These are phyloP conservation scores for Talaromyces amestolkiae DNA, from an alignment of 2,329 filamentous ascomycete genomes.

Conservation along the genomic window DNA sequence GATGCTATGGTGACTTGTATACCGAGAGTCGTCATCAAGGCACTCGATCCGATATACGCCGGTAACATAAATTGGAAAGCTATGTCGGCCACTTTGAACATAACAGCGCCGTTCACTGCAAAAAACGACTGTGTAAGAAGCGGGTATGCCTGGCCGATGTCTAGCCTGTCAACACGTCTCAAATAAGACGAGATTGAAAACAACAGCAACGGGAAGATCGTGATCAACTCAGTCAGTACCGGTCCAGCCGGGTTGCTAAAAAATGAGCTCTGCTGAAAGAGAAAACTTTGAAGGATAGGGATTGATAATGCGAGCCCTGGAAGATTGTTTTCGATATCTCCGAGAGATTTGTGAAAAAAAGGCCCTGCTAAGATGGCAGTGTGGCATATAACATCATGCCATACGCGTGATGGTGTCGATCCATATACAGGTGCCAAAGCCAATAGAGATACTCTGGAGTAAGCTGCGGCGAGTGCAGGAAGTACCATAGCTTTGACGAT, in stretches of 20 bases:
- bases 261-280: conserved; percentile 64
- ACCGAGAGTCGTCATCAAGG: conserved; percentile 68
- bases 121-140: conserved; percentile 46
- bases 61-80: conserved; percentile 43
- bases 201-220: conserved; percentile 67
- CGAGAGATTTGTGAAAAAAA: conserved; percentile 55
- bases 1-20: conserved; percentile 67
- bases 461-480: conserved; percentile 40
- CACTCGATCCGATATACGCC: conserved; percentile 57
- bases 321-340: conserved; percentile 53
- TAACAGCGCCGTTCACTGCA: conserved; percentile 55
- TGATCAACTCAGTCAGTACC: conserved; percentile 68
- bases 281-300: conserved; percentile 67
- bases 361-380: conserved; percentile 69
- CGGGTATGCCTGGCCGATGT: conserved; percentile 63
- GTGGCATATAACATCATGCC: conserved; percentile 67
- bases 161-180: conserved; percentile 52
- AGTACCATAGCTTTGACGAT: conserved; percentile 32
- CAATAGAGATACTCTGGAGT: conserved; percentile 55
- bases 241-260: conserved; percentile 73
- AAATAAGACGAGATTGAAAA: conserved; percentile 56
- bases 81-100: conserved; percentile 56
- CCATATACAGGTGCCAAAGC: conserved; percentile 86
- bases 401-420: conserved; percentile 70
- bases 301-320: conserved; percentile 74